These are phyloP conservation scores for Geotrichum fermentans DNA, from an alignment of 1,139 yeast genomes.

Conservation along the genomic window DNA sequence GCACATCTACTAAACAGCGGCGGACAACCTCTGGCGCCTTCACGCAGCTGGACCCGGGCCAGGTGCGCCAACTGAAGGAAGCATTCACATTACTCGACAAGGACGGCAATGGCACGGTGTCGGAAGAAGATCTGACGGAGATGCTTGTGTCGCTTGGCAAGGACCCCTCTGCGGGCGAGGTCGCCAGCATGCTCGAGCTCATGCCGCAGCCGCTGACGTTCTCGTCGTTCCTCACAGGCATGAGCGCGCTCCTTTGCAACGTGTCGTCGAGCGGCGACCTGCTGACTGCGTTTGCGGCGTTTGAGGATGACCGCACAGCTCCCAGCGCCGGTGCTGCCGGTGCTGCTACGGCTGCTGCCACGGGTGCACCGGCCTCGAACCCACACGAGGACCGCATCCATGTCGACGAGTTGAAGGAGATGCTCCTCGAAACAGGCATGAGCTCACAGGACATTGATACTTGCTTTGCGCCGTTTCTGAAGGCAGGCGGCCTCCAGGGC, in stretches of 20 bases:
- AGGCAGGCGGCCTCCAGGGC: conserved; percentile 51
- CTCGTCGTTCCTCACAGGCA: conserved; percentile 62
- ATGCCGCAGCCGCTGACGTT: conserved; percentile 64
- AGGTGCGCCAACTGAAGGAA: conserved; percentile 46
- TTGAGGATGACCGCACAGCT: conserved; percentile 42
- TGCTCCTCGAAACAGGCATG: conserved; percentile 49
- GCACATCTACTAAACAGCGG: conserved; percentile 3
- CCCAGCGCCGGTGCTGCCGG: background rate
- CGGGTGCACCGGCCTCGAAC: too few relatives aligned
- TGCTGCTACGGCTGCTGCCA: too few relatives aligned
- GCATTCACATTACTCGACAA: conserved; percentile 70
- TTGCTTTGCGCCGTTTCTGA: conserved; percentile 53
- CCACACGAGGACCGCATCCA: conserved; percentile 40
- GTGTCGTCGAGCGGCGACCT: conserved; percentile 61
- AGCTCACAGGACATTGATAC: conserved; percentile 48
- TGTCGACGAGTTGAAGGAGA: conserved; percentile 47
- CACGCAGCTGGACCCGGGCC: conserved; percentile 37
- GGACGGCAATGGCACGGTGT: conserved; percentile 68
- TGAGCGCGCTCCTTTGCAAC: conserved; percentile 56
- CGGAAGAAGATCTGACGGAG: conserved; percentile 53
- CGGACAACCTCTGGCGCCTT: conserved; percentile 35
- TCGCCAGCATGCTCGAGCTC: conserved; percentile 42
- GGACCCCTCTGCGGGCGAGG: conserved; percentile 38
- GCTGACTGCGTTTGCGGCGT: conserved; percentile 57
- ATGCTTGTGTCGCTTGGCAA: conserved; percentile 53